A percentile compares a stretch with the other conserved stretches of the same genome.
phyloP scores from a whole-genome alignment of 2,329 filamentous ascomycete genomes.

The Aspergillus caelatus region DNA sequence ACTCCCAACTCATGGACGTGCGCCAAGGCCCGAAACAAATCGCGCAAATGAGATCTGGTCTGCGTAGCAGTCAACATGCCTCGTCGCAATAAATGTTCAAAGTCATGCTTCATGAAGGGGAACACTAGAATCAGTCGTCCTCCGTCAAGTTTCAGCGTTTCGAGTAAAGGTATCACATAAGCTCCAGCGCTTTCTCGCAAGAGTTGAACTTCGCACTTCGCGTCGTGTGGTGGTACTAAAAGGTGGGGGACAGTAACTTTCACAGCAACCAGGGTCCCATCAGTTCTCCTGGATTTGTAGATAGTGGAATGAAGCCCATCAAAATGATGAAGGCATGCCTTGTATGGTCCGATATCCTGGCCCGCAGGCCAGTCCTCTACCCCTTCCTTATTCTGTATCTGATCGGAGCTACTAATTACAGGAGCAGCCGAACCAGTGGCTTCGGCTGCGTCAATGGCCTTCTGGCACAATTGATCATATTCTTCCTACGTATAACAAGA shows the following conservation, averaged over 20 bases:
- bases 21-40: constrained; percentile 71
- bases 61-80: constrained; percentile 45
- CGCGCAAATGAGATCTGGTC: constrained; percentile 57
- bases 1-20: constrained; percentile 75
- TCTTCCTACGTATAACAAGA: constrained; percentile 55
- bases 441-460: constrained; percentile 39
- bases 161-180: constrained; percentile 68
- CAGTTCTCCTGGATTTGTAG: constrained; percentile 64
- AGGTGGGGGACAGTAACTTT: constrained; percentile 81
- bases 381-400: constrained; percentile 24
- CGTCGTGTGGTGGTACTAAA: constrained; percentile 79
- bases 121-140: constrained; percentile 79
- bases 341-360: constrained; percentile 57
- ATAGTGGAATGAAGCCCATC: constrained; percentile 81
- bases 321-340: constrained; percentile 58
- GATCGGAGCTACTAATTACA: constrained; percentile 26
- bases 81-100: constrained; percentile 67
- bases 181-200: constrained; percentile 62
- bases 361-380: constrained; percentile 34
- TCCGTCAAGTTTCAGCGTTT: constrained; percentile 70
- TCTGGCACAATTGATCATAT: constrained; percentile 50
- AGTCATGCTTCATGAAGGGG: constrained; percentile 76
- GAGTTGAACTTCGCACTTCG: constrained; percentile 76
- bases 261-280: constrained; percentile 63
- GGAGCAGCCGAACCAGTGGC: constrained; percentile 22